These are phyloP conservation scores for Trichoderma koningii DNA, from an alignment of 2,329 filamentous ascomycete species.

Conservation along the genomic window DNA sequence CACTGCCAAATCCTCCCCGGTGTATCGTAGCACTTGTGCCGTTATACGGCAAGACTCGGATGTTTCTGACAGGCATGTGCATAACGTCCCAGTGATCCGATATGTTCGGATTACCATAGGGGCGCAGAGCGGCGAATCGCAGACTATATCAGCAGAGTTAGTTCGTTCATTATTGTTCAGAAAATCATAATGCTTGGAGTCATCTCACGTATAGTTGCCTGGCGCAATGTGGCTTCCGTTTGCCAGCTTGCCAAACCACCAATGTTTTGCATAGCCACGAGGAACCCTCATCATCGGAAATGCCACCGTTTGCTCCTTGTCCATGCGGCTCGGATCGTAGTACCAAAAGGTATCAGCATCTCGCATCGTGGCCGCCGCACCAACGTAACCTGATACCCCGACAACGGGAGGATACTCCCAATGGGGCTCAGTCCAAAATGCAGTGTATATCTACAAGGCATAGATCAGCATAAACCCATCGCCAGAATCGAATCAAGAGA, in stretches of 20 bases:
- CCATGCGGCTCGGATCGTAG: slow-evolving; percentile 42
- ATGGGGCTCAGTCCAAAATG: slow-evolving; percentile 42
- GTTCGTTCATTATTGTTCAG: background rate
- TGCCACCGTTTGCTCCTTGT: slow-evolving; percentile 43
- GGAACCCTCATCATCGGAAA: slow-evolving; percentile 43
- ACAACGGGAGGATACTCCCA: slow-evolving; percentile 48
- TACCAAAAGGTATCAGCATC: slow-evolving; percentile 38
- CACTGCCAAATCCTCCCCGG: background rate
- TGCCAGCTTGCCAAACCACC: slow-evolving; percentile 48
- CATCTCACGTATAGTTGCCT: slow-evolving; percentile 45
- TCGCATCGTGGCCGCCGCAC: slow-evolving; percentile 46
- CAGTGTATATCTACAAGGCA: slow-evolving; percentile 42
- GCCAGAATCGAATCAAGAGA: too few species aligned
- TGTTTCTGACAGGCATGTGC: slow-evolving; percentile 37
- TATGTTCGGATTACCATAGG: slow-evolving; percentile 46
- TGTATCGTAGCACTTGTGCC: slow-evolving; percentile 33
- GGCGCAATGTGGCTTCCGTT: slow-evolving; percentile 46
- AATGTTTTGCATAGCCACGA: slow-evolving; percentile 41
- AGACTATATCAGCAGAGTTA: slow-evolving; percentile 36
- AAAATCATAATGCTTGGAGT: background rate
- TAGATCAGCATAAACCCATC: background rate
- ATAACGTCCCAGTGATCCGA: slow-evolving; percentile 48
- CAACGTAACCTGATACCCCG: slow-evolving; percentile 46
- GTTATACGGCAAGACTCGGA: slow-evolving; percentile 42
- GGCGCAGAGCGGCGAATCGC: slow-evolving; percentile 46